Percentiles rank a stretch among this genome's conserved stretches.
These are phyloP conservation scores for Tuber calosporum DNA, from an alignment of 495 filamentous ascomycete species.

Conservation along the genomic window DNA sequence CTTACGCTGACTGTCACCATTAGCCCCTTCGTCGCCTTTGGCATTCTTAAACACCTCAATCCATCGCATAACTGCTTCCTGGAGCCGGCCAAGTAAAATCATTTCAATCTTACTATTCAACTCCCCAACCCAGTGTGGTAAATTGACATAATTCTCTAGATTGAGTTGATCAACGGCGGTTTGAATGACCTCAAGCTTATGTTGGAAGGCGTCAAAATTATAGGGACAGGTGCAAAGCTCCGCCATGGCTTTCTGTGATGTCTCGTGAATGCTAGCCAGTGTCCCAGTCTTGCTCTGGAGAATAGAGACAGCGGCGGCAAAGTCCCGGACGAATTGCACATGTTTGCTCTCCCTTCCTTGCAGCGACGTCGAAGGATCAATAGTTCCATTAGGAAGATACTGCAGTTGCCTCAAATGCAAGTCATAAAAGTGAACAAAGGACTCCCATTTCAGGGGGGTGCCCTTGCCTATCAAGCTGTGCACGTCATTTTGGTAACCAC, in stretches of 20 bases:
- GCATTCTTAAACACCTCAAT: slow-evolving; percentile 67
- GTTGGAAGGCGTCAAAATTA: slow-evolving; percentile 63
- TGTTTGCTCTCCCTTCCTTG: slow-evolving; percentile 75
- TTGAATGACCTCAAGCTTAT: slow-evolving; percentile 76
- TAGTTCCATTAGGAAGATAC: slow-evolving; percentile 53
- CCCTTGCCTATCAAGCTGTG: slow-evolving; percentile 76
- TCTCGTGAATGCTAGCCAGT: slow-evolving; percentile 69
- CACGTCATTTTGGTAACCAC: slow-evolving; percentile 82
- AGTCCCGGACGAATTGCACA: slow-evolving; percentile 90
- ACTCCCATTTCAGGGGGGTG: slow-evolving; percentile 86
- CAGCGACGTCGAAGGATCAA: slow-evolving; percentile 52
- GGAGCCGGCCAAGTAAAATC: slow-evolving; percentile 67
- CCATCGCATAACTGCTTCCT: slow-evolving; percentile 75
- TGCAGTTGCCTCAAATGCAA: slow-evolving; percentile 64
- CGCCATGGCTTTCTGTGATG: slow-evolving; percentile 68
- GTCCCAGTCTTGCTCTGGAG: slow-evolving; percentile 78
- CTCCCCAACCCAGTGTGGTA: slow-evolving; percentile 75
- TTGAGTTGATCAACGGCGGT: slow-evolving; percentile 88
- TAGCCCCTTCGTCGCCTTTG: slow-evolving; percentile 47
- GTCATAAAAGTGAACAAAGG: slow-evolving; percentile 93
- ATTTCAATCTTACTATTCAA: slow-evolving; percentile 76
- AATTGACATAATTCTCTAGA: slow-evolving; percentile 87
- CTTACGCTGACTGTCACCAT: slow-evolving; percentile 45
- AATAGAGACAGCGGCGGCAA: slow-evolving; percentile 71
- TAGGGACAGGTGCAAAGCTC: slow-evolving; percentile 86